phyloP scores from a whole-genome alignment of 208 protist genomes.

The Spongospora subterranea region DNA sequence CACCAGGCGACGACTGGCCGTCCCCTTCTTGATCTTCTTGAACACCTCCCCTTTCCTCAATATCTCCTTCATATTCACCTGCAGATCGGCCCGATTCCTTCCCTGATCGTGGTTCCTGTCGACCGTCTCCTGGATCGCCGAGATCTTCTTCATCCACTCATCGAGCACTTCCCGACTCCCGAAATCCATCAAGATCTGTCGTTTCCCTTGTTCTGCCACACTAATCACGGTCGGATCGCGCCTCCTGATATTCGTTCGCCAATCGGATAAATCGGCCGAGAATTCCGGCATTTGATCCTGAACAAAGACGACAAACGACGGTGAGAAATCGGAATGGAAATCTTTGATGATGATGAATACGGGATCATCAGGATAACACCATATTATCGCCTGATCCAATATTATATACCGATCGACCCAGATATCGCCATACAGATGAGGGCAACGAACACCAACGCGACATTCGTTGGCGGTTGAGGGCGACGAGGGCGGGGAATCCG shows the following conservation, averaged over 20 bases:
- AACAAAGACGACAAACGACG: background rate
- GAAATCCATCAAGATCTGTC: background rate
- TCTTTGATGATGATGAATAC: too few species aligned
- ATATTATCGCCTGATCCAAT: background rate
- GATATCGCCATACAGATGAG: background rate
- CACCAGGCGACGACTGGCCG: background rate
- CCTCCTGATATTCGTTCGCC: background rate
- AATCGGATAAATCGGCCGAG: background rate
- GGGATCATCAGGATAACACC: background rate
- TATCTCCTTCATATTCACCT: background rate
- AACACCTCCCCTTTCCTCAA: background rate
- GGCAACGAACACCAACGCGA: background rate
- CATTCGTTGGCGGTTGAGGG: background rate
- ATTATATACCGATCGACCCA: conserved; percentile 35
- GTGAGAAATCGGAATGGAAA: background rate
- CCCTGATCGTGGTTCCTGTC: background rate
- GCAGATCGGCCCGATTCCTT: background rate
- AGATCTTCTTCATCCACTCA: background rate
- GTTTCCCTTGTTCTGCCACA: background rate
- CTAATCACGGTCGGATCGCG: background rate
- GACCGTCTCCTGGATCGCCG: background rate
- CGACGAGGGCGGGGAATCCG: background rate
- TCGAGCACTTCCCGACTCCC: background rate
- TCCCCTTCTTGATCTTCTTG: conserved; percentile 46
- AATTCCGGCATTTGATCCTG: conserved; percentile 44